Evolutionary conservation across 208 protist species (phyloP).

Genomic region (Trypanosoma avium): DNA sequence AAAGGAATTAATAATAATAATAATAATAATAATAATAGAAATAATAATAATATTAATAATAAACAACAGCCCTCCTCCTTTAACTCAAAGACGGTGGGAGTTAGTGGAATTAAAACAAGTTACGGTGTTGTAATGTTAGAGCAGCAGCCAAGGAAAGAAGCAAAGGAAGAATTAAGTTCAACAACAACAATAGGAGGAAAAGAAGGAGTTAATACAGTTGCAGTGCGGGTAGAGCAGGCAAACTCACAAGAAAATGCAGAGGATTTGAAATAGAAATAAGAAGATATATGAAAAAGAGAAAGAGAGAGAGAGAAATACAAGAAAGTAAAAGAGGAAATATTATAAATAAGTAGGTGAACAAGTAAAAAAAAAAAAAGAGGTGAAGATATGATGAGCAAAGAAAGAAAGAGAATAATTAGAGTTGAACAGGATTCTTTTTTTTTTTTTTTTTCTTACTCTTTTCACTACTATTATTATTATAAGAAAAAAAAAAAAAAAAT

Average conservation of each 20-base stretch:
- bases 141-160: constrained; percentile 25
- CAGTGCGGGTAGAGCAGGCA: constrained; percentile 1
- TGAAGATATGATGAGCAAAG: background rate
- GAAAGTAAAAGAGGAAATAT: constrained; percentile 3
- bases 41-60: too few relatives aligned
- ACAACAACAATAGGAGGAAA: background rate
- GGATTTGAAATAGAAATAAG: constrained; percentile 22
- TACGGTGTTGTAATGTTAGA: constrained; percentile 67
- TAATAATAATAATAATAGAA: too few relatives aligned
- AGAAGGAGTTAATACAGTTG: constrained; percentile 15
- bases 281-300: constrained; percentile 47
- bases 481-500: background rate
- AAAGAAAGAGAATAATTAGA: background rate
- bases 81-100: too few relatives aligned
- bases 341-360: background rate
- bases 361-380: background rate
- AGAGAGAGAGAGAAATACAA: too few relatives aligned
- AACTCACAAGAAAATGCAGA: background rate
- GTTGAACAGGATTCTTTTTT: background rate
- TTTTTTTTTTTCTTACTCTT: constrained; percentile 18
- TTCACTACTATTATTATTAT: background rate
- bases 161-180: constrained; percentile 15
- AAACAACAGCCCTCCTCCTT: too few relatives aligned
- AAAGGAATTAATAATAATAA: too few relatives aligned
- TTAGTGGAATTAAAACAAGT: constrained; percentile 45